Evolutionary conservation across 2,329 filamentous ascomycete genomes (phyloP).

Genomic region (Annulohypoxylon truncatum): DNA sequence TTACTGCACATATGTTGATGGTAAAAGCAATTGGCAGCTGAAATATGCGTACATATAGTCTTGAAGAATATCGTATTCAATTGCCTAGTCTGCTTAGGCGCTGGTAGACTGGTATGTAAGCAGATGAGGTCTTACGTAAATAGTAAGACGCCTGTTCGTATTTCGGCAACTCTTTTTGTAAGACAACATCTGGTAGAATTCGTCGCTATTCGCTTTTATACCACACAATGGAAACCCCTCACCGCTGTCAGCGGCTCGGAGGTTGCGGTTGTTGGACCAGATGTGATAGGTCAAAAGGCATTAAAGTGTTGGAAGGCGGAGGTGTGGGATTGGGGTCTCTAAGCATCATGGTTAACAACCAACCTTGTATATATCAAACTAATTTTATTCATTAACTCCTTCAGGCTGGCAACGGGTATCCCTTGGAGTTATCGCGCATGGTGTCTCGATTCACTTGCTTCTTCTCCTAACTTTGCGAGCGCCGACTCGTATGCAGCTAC

Average conservation of each 20-base stretch:
- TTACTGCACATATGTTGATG: not conserved
- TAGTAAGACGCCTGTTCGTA: not conserved
- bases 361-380: not conserved
- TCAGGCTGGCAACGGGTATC: not conserved
- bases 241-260: not conserved
- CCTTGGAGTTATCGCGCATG: conserved; percentile 1
- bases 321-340: not conserved
- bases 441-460: conserved; percentile 56
- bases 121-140: conserved; percentile 12
- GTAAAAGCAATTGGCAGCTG: not conserved
- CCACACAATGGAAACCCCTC: not conserved
- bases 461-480: conserved; percentile 70
- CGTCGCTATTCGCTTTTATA: not conserved
- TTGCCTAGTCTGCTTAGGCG: not conserved
- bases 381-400: not conserved
- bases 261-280: not conserved
- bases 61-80: not conserved
- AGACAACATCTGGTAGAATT: not conserved
- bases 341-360: not conserved
- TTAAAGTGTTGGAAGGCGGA: not conserved
- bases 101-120: not conserved
- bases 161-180: not conserved
- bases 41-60: not conserved
- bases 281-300: not conserved
- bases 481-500: conserved; percentile 65